Evolutionary conservation across 176 grass and related monocot genomes (phyloP), one percentile per base, ranked within the genome.

Genomic region (Miscanthus lutarioriparius): DNA sequence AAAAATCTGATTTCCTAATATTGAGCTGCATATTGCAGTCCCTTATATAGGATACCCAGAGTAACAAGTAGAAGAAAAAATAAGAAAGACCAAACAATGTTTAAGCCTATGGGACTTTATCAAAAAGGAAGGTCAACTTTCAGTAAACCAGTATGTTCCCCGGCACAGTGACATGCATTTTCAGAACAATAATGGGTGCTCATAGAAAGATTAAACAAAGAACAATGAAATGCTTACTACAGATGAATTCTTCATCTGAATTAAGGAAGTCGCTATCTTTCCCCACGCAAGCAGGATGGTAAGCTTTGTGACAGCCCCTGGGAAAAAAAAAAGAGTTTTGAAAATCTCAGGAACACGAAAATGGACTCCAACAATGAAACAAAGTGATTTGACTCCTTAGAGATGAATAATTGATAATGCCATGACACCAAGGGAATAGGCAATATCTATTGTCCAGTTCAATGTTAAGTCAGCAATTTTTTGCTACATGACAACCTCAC

Each of bases 231-330:
- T 81, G 82, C 89, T 95, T 67, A 98, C 96, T n/a, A 13, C 96
- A 98, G 48, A 93, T 88, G 91, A 94, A 98, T 47, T 85, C 26
- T 64, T 90, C 87, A 26, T 93, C 83, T 17, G 89, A 87, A 59
- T 72, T 77, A 81, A 95, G 86, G 75, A 95, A 98, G 27, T 77
- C 81, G 3, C 39, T 64, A 73, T 86, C 93, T 92, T 89, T 94
- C 44, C 44, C 83, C 53, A 91, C 85, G 9, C 96, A 98, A 10
- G 23, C 2, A 68, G 85, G 78, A 93, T 98, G 96, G 86, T 95
- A 98, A 77, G 93, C 81, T 81, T 98, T 98, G 72, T 90, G 85
- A 84, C 96, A 98, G 80, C 85, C 88, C 85, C 96, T 98, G 88
- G 54, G 83, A 82, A 66, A 83, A 79, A 83, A 79, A 33, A 68